phyloP scores from a whole-genome alignment of 257 asterid species.

The Solanum clarkiae region DNA sequence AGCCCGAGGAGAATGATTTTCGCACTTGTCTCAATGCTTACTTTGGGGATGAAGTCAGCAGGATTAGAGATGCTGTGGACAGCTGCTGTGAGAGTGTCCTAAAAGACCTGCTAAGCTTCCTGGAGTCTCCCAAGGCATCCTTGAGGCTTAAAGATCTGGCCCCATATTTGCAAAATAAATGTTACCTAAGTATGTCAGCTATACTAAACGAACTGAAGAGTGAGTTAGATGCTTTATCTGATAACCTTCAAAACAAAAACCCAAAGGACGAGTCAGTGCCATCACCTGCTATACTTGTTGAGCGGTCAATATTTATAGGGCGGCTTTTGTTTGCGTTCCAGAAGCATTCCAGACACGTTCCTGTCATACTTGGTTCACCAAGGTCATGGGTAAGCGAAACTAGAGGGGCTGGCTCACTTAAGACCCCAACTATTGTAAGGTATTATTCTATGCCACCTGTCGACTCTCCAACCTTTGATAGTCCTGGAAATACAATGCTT shows the following conservation, averaged over 20 bases:
- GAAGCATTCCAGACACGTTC: slow-evolving; percentile 84
- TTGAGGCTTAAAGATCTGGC: slow-evolving; percentile 75
- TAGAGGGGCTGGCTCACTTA: slow-evolving; percentile 18
- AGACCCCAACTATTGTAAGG: slow-evolving; percentile 29
- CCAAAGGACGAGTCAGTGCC: slow-evolving; percentile 28
- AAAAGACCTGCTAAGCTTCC: slow-evolving; percentile 72
- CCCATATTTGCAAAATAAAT: slow-evolving; percentile 70
- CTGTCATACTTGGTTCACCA: slow-evolving; percentile 90
- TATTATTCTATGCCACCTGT: slow-evolving; percentile 25
- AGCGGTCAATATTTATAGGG: slow-evolving; percentile 81
- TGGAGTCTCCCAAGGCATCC: slow-evolving; percentile 85
- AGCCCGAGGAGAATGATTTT: slow-evolving; percentile 63
- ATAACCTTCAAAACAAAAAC: slow-evolving; percentile 34
- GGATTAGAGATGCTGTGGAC: slow-evolving; percentile 83
- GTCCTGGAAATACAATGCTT: slow-evolving; percentile 48
- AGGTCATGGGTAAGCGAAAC: slow-evolving; percentile 75
- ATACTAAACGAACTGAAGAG: slow-evolving; percentile 51
- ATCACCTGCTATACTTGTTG: slow-evolving; percentile 60
- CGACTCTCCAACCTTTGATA: slow-evolving; percentile 34
- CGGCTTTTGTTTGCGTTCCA: slow-evolving; percentile 90
- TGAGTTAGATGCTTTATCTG: slow-evolving; percentile 57
- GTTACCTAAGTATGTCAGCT: slow-evolving; percentile 59
- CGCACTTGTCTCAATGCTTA: slow-evolving; percentile 62
- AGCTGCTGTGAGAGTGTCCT: slow-evolving; percentile 68
- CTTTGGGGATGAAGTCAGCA: slow-evolving; percentile 86